Percentiles rank a stretch among this genome's conserved stretches.
Conservation (phyloP, 169 alveolate genomes). For the Cryptosporidium sp. region DNA sequence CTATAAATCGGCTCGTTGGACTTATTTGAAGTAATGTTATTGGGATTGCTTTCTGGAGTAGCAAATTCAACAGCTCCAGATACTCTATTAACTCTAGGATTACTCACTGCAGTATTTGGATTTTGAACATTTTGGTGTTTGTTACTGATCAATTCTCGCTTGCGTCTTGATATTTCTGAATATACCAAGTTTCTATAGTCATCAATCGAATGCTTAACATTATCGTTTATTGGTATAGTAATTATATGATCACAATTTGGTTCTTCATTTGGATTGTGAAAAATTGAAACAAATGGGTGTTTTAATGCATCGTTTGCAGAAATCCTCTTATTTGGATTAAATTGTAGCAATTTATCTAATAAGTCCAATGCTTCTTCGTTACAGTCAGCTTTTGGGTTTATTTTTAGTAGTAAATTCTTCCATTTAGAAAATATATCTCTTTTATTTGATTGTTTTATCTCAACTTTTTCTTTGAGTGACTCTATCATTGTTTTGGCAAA, state of each 20-base stretch:
- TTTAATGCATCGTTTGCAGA: conserved; percentile 94
- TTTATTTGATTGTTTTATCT: conserved; percentile 65
- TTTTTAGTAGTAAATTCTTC: conserved; percentile 68
- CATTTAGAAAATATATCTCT: conserved; percentile 77
- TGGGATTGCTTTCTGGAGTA: background rate
- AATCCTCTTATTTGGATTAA: conserved; percentile 93
- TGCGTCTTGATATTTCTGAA: conserved; percentile 85
- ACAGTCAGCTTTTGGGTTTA: conserved; percentile 52
- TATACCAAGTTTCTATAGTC: conserved; percentile 89
- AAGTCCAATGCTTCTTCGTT: conserved; percentile 92
- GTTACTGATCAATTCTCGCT: conserved; percentile 79
- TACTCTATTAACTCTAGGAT: background rate
- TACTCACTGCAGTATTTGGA: background rate
- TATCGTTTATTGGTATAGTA: conserved; percentile 89
- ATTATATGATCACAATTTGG: conserved; percentile 87
- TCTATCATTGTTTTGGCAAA: conserved; percentile 91
- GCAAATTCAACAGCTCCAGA: background rate
- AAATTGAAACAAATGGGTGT: conserved; percentile 92
- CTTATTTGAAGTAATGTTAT: background rate
- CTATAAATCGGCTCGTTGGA: background rate
- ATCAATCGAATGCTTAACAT: conserved; percentile 86
- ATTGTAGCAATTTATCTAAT: conserved; percentile 90
- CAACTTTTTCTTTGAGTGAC: conserved; percentile 77
- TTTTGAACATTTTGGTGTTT: background rate
- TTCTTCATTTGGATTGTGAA: conserved; percentile 93